Percentiles rank a stretch among this genome's conserved stretches.
These are phyloP conservation scores for Corchorus capsularis DNA, from an alignment of 345 rosid genomes.

Conservation along the genomic window DNA sequence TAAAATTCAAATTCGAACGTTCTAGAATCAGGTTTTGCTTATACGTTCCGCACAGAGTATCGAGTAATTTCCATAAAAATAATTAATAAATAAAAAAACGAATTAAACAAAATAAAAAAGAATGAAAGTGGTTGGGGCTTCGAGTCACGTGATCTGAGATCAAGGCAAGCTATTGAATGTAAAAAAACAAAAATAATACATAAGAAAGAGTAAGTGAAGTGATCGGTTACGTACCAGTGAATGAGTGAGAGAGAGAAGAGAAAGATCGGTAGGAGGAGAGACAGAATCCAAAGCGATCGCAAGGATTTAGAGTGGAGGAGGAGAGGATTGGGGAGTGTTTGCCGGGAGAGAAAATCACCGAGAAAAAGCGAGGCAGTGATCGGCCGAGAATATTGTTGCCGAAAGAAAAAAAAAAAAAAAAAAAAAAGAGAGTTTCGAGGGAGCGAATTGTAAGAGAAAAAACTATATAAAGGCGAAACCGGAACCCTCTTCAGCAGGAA, in stretches of 20 bases:
- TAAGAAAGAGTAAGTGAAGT: constrained; percentile 19
- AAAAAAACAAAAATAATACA: neutral
- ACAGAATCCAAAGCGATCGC: constrained; percentile 37
- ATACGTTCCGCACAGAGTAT: constrained; percentile 8
- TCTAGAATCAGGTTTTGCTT: neutral
- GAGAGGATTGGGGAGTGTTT: constrained; percentile 26
- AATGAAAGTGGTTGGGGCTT: neutral
- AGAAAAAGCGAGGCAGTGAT: constrained; percentile 36
- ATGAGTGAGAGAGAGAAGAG: constrained; percentile 28
- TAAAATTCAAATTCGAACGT: constrained; percentile 2
- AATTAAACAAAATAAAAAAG: neutral
- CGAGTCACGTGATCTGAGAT: constrained; percentile 27
- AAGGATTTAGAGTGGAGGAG: constrained; percentile 19
- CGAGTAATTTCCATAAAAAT: constrained; percentile 18
- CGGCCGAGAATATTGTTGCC: constrained; percentile 25
- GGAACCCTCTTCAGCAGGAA: constrained; percentile 17
- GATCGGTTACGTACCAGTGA: constrained; percentile 44
- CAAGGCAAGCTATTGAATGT: constrained; percentile 14
- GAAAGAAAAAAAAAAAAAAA: neutral
- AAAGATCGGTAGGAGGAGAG: constrained; percentile 31
- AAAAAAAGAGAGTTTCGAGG: constrained; percentile 23
- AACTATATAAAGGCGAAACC: constrained; percentile 6
- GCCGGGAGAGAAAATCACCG: constrained; percentile 34
- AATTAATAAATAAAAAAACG: neutral
- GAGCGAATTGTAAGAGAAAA: constrained; percentile 25